A percentile compares a stretch with the other conserved stretches of the same genome.
Conservation (phyloP, 1,139 yeast species). For the Geotrichum aggregatum region DNA sequence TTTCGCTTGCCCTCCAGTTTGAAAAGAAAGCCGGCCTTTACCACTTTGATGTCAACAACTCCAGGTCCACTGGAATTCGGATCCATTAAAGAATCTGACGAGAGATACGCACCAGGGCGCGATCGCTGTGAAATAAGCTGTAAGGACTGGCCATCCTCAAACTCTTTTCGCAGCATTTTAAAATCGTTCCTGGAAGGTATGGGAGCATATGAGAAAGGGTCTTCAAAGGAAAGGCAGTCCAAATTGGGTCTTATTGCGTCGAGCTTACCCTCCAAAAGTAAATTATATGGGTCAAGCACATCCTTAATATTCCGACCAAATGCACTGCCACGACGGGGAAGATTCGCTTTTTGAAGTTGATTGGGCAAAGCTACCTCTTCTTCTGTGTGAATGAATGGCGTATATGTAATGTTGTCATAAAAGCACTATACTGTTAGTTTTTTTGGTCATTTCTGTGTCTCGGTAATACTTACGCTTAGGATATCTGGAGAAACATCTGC, state of each 20-base stretch:
- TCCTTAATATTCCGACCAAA: constrained; percentile 35
- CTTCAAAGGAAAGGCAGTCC: constrained; percentile 29
- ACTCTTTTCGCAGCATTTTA: constrained; percentile 32
- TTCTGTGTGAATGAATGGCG: constrained; percentile 48
- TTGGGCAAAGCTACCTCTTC: constrained; percentile 32
- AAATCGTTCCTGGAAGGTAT: constrained; percentile 32
- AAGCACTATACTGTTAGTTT: constrained; percentile 41
- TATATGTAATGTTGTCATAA: constrained; percentile 58
- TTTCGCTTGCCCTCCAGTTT: constrained; percentile 40
- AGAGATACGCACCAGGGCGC: constrained; percentile 38
- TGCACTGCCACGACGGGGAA: constrained; percentile 28
- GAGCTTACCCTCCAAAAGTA: constrained; percentile 39
- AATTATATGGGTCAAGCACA: constrained; percentile 40
- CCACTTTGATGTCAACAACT: constrained; percentile 40
- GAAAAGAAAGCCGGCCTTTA: constrained; percentile 40
- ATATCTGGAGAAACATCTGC: constrained; percentile 42
- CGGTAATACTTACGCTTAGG: constrained; percentile 35
- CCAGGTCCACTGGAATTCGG: constrained; percentile 38
- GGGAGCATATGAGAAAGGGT: constrained; percentile 33
- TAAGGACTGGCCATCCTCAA: constrained; percentile 37
- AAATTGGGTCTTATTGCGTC: constrained; percentile 38
- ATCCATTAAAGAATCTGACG: constrained; percentile 26
- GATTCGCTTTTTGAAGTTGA: constrained; percentile 13
- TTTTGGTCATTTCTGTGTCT: not conserved
- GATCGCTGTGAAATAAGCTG: constrained; percentile 40